Evolutionary conservation across 129 eudicot species (phyloP).

Genomic region (Centella asiatica): DNA sequence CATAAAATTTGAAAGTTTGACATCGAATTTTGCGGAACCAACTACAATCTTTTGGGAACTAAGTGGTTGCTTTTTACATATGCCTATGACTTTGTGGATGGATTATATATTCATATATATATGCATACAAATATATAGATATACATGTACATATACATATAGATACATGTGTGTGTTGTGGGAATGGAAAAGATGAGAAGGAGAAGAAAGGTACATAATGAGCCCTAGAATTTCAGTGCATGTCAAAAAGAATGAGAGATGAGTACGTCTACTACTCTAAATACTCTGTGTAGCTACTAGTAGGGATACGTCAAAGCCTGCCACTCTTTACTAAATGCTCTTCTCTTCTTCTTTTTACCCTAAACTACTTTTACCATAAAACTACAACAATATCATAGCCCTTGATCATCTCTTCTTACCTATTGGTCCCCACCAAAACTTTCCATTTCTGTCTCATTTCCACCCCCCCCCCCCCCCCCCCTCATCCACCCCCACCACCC

Average conservation of each 20-base stretch:
- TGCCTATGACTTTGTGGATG: not conserved
- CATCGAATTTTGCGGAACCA: not conserved
- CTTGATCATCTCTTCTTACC: constrained; percentile 8
- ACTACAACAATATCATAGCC: not conserved
- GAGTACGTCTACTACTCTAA: constrained; percentile 6
- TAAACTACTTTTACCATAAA: constrained; percentile 13
- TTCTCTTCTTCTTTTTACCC: constrained; percentile 13
- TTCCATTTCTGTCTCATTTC: not conserved
- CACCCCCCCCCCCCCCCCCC: not conserved
- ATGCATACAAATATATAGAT: too few species aligned
- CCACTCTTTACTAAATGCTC: constrained; percentile 11
- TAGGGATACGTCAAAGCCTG: constrained; percentile 15
- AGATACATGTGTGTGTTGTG: too few species aligned
- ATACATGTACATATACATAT: too few species aligned
- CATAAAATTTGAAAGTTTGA: too few species aligned
- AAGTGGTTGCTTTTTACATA: not conserved
- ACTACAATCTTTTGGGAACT: not conserved
- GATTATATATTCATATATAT: not conserved
- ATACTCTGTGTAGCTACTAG: too few species aligned
- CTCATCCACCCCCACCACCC: not conserved
- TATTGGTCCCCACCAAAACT: constrained; percentile 1
- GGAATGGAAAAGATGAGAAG: not conserved
- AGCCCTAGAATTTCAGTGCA: constrained; percentile 16
- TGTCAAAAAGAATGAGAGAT: constrained; percentile 7
- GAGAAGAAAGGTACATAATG: not conserved